These are phyloP conservation scores for Boletus sp. DNA, from an alignment of 768 basidiomycete genomes.

Conservation along the genomic window DNA sequence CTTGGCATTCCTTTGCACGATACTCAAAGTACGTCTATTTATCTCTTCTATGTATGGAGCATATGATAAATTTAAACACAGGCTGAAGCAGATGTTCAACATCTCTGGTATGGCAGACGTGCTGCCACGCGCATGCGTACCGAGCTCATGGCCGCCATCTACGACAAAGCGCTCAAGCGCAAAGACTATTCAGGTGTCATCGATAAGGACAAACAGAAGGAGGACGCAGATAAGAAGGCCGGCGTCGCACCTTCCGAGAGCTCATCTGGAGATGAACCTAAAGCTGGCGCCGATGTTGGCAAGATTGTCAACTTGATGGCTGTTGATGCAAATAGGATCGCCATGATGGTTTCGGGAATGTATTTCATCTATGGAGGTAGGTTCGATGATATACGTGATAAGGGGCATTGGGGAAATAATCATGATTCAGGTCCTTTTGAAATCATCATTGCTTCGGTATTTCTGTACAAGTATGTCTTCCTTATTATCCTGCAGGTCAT, in stretches of 20 bases:
- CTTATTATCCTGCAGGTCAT: neutral
- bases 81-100: constrained; percentile 67
- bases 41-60: neutral
- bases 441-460: constrained; percentile 64
- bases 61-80: constrained; percentile 16
- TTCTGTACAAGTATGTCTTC: constrained; percentile 65
- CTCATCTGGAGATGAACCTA: constrained; percentile 44
- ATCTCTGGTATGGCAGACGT: constrained; percentile 80
- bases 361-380: constrained; percentile 69
- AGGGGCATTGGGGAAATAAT: neutral
- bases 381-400: neutral
- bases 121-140: constrained; percentile 67
- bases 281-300: constrained; percentile 79
- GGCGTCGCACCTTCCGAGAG: constrained; percentile 24
- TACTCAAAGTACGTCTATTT: constrained; percentile 21
- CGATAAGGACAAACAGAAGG: constrained; percentile 41
- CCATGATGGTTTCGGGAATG: constrained; percentile 49
- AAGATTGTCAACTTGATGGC: constrained; percentile 92
- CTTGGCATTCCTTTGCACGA: constrained; percentile 61
- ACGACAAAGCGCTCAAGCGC: constrained; percentile 82
- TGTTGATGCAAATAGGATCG: constrained; percentile 64
- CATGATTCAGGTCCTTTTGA: constrained; percentile 61
- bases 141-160: constrained; percentile 82
- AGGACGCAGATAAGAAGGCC: constrained; percentile 21
- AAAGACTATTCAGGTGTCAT: constrained; percentile 81